phyloP scores from a whole-genome alignment of 176 grass and related monocot genomes.

The Carex myosuroides region DNA sequence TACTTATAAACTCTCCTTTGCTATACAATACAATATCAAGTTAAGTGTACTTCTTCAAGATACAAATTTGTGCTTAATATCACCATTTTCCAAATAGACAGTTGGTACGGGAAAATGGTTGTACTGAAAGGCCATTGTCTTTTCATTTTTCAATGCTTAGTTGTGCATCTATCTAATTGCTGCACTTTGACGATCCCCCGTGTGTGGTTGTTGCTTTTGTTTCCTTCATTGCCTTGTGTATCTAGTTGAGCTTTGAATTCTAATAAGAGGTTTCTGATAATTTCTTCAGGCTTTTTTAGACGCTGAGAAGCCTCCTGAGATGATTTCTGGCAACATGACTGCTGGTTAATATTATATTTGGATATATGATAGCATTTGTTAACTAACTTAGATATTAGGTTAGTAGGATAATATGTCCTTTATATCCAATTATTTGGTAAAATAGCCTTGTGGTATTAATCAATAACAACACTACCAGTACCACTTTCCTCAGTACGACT shows the following conservation, averaged over 20 bases:
- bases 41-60: not conserved
- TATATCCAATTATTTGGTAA: slow-evolving; percentile 8
- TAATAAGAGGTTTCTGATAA: slow-evolving; percentile 10
- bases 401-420: not conserved
- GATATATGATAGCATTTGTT: not conserved
- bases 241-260: not conserved
- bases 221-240: not conserved
- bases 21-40: not conserved
- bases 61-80: not conserved
- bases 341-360: slow-evolving; percentile 35
- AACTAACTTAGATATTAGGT: not conserved
- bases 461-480: not conserved
- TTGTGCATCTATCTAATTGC: not conserved
- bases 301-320: slow-evolving; percentile 63
- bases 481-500: not conserved
- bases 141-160: not conserved
- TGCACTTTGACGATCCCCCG: not conserved
- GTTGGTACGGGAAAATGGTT: not conserved
- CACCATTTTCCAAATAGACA: not conserved
- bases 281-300: slow-evolving; percentile 59
- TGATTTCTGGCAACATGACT: slow-evolving; percentile 87
- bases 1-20: not conserved
- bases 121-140: not conserved
- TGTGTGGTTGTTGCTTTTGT: not conserved
- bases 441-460: not conserved